phyloP scores from a whole-genome alignment of 768 basidiomycete genomes.

The Bullera alba region DNA sequence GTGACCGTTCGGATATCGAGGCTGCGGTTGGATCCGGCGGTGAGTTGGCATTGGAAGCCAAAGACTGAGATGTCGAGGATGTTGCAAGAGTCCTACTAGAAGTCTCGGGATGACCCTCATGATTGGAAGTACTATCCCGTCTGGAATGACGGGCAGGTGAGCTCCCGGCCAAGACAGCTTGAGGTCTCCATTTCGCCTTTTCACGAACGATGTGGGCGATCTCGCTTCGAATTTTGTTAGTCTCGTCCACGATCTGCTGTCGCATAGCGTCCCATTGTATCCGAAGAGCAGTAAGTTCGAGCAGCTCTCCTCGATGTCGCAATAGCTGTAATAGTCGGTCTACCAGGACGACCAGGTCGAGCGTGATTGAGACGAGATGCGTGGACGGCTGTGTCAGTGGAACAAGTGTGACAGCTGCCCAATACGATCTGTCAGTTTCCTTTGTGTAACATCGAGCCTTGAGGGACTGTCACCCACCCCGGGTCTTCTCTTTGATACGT shows the following conservation, averaged over 20 bases:
- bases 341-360: slow-evolving; percentile 25
- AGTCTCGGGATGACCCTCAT: no score
- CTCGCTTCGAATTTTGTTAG: slow-evolving; percentile 11
- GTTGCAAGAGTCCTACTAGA: neutral
- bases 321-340: slow-evolving; percentile 20
- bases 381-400: slow-evolving; percentile 37
- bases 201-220: slow-evolving; percentile 9
- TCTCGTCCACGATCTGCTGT: slow-evolving; percentile 18
- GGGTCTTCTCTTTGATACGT: slow-evolving; percentile 33
- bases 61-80: neutral
- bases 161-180: neutral
- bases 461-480: slow-evolving; percentile 16
- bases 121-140: neutral
- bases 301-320: slow-evolving; percentile 16
- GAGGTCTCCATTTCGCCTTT: slow-evolving; percentile 12
- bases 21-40: neutral
- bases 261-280: slow-evolving; percentile 29
- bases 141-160: neutral
- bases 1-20: neutral
- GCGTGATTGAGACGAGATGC: slow-evolving; percentile 31
- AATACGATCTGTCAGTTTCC: neutral
- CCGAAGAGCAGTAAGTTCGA: slow-evolving; percentile 13
- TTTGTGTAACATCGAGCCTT: neutral
- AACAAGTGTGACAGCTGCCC: slow-evolving; percentile 24
- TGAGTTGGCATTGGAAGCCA: neutral